Evolutionary conservation across 148 eudicot genomes (phyloP).

Genomic region (Vaccinium vitisidaea): DNA sequence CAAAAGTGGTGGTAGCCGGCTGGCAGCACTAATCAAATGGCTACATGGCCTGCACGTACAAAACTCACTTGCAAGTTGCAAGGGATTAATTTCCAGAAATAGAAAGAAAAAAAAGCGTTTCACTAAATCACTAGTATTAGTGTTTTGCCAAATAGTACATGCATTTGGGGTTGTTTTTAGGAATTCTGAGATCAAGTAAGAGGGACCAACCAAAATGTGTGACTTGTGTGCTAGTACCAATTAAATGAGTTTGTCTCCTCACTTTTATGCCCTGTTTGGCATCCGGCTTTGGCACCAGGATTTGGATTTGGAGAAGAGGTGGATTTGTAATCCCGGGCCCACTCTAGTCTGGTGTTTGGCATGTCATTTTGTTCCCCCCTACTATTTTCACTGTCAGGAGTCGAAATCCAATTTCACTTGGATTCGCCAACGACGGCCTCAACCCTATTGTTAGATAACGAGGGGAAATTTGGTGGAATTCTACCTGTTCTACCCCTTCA

Average conservation of each 20-base stretch:
- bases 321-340: too few relatives aligned
- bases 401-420: too few relatives aligned
- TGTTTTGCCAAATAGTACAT: conserved; percentile 12
- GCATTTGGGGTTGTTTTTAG: conserved; percentile 1
- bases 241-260: conserved; percentile 30
- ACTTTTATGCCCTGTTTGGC: conserved; percentile 17
- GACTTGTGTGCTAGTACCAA: conserved; percentile 18
- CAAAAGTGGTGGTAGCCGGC: neutral
- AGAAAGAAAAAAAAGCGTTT: conserved; percentile 14
- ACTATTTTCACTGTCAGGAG: too few relatives aligned
- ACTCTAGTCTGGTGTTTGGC: too few relatives aligned
- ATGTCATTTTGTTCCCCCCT: too few relatives aligned
- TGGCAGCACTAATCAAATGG: conserved; percentile 11
- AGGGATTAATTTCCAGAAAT: conserved; percentile 19
- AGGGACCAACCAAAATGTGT: conserved; percentile 1
- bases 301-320: too few relatives aligned
- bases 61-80: neutral
- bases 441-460: too few relatives aligned
- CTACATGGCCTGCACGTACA: conserved; percentile 18
- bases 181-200: neutral
- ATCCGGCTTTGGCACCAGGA: too few relatives aligned
- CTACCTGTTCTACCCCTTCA: too few relatives aligned
- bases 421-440: too few relatives aligned
- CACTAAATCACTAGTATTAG: conserved; percentile 16
- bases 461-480: too few relatives aligned